Conservation (phyloP, 345 rosid species). For the Jatropha curcas region DNA sequence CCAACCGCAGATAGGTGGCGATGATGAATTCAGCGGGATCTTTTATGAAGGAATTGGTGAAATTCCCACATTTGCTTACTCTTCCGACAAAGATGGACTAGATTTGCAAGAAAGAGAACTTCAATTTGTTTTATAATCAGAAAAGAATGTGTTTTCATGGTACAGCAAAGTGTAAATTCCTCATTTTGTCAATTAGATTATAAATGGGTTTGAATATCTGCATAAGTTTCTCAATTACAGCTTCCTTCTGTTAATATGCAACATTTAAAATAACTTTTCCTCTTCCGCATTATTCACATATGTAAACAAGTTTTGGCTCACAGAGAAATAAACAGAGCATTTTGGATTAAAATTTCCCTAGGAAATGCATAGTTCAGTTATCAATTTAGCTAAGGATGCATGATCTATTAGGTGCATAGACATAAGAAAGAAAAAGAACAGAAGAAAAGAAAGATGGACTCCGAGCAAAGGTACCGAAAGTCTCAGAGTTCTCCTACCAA, state of each 20-base stretch:
- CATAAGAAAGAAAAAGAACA: neutral
- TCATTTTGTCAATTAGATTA: neutral
- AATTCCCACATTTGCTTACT: slow-evolving; percentile 33
- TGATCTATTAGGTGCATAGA: neutral
- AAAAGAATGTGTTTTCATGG: neutral
- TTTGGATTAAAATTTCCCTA: neutral
- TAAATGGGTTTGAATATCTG: neutral
- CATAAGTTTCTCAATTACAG: neutral
- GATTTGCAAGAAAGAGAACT: slow-evolving; percentile 39
- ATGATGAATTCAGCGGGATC: slow-evolving; percentile 43
- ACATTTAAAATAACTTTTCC: neutral
- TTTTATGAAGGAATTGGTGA: slow-evolving; percentile 38
- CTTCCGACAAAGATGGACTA: slow-evolving; percentile 27
- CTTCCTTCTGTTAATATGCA: neutral
- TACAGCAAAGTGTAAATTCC: neutral
- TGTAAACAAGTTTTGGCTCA: neutral
- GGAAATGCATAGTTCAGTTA: neutral
- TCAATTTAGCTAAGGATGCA: neutral
- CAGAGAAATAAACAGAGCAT: neutral
- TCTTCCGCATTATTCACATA: neutral
- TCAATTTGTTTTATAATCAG: slow-evolving; percentile 34
- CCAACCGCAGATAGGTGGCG: slow-evolving; percentile 25
- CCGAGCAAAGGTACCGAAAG: too few relatives aligned
- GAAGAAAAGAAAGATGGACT: neutral
- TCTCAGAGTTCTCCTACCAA: too few relatives aligned